phyloP scores from a whole-genome alignment of 2,329 filamentous ascomycete species.

The Geosmithia flava region DNA sequence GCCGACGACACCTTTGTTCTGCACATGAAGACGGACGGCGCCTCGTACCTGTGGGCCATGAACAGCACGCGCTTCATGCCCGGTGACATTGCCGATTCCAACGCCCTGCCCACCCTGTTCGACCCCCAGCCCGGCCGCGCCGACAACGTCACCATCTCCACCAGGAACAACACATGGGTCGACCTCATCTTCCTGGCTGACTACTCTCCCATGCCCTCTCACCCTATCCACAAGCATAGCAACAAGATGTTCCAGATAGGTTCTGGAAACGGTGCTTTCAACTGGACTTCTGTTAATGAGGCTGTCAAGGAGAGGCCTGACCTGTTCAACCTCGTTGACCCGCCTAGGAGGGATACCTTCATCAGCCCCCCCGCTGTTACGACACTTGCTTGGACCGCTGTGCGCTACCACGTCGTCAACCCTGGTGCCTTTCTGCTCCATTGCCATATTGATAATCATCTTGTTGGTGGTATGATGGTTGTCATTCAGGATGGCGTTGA shows the following conservation, averaged over 20 bases:
- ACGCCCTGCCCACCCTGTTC: slow-evolving; percentile 30
- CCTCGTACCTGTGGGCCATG: slow-evolving; percentile 40
- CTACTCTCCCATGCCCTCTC: slow-evolving; percentile 31
- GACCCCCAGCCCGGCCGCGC: slow-evolving; percentile 17
- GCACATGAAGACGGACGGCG: slow-evolving; percentile 23
- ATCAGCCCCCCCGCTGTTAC: background rate
- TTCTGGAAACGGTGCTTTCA: slow-evolving; percentile 33
- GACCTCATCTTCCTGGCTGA: slow-evolving; percentile 38
- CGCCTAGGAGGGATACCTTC: slow-evolving; percentile 36
- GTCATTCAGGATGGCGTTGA: slow-evolving; percentile 36
- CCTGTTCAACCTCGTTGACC: slow-evolving; percentile 43
- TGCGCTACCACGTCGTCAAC: slow-evolving; percentile 39
- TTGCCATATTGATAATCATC: slow-evolving; percentile 42
- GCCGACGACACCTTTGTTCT: slow-evolving; percentile 34
- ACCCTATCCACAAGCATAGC: slow-evolving; percentile 53
- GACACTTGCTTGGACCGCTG: slow-evolving; percentile 26
- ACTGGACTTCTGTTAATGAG: slow-evolving; percentile 38
- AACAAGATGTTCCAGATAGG: slow-evolving; percentile 48
- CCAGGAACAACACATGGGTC: slow-evolving; percentile 35
- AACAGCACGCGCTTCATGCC: slow-evolving; percentile 31
- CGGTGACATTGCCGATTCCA: slow-evolving; percentile 17
- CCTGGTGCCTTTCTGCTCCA: slow-evolving; percentile 43
- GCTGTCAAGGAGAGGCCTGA: slow-evolving; percentile 31
- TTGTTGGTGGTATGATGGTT: slow-evolving; percentile 41
- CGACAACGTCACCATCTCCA: slow-evolving; percentile 35